phyloP scores from a whole-genome alignment of 768 basidiomycete species.

The Hemileccinum impolitum region DNA sequence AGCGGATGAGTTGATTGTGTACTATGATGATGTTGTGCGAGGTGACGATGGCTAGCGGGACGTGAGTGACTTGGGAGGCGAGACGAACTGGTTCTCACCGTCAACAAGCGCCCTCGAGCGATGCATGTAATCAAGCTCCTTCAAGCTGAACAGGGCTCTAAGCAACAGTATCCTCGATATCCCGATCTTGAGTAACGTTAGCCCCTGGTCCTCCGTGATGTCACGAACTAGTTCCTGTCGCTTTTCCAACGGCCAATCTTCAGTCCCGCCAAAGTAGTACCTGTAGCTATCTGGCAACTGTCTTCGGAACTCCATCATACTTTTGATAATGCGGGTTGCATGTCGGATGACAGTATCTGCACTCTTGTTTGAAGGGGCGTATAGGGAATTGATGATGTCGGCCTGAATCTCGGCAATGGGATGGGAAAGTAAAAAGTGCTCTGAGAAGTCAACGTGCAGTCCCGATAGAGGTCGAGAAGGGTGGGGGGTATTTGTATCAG shows the following conservation, averaged over 20 bases:
- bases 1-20: constrained; percentile 78
- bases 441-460: constrained; percentile 53
- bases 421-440: constrained; percentile 75
- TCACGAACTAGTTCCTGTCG: constrained; percentile 64
- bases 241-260: constrained; percentile 67
- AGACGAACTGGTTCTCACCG: constrained; percentile 43
- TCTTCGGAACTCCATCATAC: constrained; percentile 66
- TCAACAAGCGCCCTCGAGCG: constrained; percentile 73
- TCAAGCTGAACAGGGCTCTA: constrained; percentile 75
- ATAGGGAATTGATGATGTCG: constrained; percentile 84
- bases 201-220: constrained; percentile 76
- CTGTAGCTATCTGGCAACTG: constrained; percentile 70
- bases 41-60: constrained; percentile 64
- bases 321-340: constrained; percentile 75
- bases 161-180: constrained; percentile 77
- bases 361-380: constrained; percentile 68
- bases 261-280: constrained; percentile 73
- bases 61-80: constrained; percentile 7
- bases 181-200: constrained; percentile 80
- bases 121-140: constrained; percentile 62
- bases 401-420: constrained; percentile 83
- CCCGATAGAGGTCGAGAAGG: constrained; percentile 45
- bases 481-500: constrained; percentile 78
- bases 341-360: constrained; percentile 71
- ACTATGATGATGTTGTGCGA: constrained; percentile 86